phyloP scores from a whole-genome alignment of 2,329 filamentous ascomycete genomes.

The Pyrenophora seminiperda region DNA sequence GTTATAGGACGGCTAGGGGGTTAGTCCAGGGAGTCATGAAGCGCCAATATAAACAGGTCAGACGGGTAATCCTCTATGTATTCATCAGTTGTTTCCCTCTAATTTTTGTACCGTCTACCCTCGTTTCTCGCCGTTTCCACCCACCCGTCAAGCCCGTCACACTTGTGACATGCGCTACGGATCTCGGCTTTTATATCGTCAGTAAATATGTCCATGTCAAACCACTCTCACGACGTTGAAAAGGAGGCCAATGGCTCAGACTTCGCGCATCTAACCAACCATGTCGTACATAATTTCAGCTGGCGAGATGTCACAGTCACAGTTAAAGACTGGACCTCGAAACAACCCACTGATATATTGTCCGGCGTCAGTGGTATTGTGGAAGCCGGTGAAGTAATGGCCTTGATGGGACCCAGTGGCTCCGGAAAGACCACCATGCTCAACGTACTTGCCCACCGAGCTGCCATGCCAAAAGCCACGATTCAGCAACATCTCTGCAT shows the following conservation, averaged over 20 bases:
- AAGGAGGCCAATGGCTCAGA: constrained; percentile 50
- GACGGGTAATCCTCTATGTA: too few relatives aligned
- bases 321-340: constrained; percentile 72
- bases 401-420: constrained; percentile 76
- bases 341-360: constrained; percentile 67
- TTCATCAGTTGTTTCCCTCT: too few relatives aligned
- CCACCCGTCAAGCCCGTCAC: too few relatives aligned
- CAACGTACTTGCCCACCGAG: constrained; percentile 74
- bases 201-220: constrained; percentile 19
- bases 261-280: constrained; percentile 65
- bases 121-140: too few relatives aligned
- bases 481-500: constrained; percentile 62
- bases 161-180: too few relatives aligned
- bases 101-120: too few relatives aligned
- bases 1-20: too few relatives aligned
- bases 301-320: constrained; percentile 72
- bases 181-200: background rate
- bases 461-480: constrained; percentile 58
- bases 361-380: constrained; percentile 67
- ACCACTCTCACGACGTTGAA: constrained; percentile 49
- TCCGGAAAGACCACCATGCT: constrained; percentile 84
- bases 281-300: constrained; percentile 65
- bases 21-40: too few relatives aligned
- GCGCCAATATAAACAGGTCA: too few relatives aligned
- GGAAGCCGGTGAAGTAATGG: constrained; percentile 73